Base-by-base conservation (phyloP, 2,329 filamentous ascomycete genomes). In the Pseudogymnoascus sp. region DNA sequence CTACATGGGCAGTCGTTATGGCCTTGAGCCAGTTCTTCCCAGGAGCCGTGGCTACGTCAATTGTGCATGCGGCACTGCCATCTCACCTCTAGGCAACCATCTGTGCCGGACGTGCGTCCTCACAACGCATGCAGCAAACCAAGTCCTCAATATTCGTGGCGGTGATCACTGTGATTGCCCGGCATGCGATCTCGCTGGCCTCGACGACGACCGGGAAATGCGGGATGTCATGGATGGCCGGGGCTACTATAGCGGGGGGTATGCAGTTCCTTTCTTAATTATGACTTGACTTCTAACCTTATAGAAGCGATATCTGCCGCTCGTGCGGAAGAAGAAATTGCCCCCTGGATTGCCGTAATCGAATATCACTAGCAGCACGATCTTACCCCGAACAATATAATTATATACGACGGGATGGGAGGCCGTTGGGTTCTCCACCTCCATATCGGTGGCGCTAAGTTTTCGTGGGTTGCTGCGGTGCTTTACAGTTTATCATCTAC, bases 91-190 rank as follows among this genome's bases (percentile, higher is more conserved):
- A 60, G 58, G 58, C 19, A 39, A 60, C 23, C 58, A 60, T 26
- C 33, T 60, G 33, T 60, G 58, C 33, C 58, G 58, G 33, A 60
- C 58, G 12, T 60, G 58, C 37, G 23, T 60, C 19, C 58, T 60
- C 58, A 39, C 58, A 38, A 60, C 58, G 19, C 58, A 60, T 12
- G 58, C 58, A 38, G 58, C 58, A 60, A 60, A 60, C 33, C 58
- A 60, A 23, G 58, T 60, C 19, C 58, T 60, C 23, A 60, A 60
- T 29, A 60, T 60, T 21, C 58, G 33, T 11, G 58, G 58, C n/a
- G 58, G 58, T 12, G 58, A 60, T 23, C 58, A 60, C 58, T 60
- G 58, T 10, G 58, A 60, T 60, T 60, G 58, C 58, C 58, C 33
- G n/a, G 33, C 33, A 2, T 60, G 58, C 37, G 58, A 37, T 26